These are phyloP conservation scores for Tylopilus felleus DNA, from an alignment of 768 basidiomycete species.

Conservation along the genomic window DNA sequence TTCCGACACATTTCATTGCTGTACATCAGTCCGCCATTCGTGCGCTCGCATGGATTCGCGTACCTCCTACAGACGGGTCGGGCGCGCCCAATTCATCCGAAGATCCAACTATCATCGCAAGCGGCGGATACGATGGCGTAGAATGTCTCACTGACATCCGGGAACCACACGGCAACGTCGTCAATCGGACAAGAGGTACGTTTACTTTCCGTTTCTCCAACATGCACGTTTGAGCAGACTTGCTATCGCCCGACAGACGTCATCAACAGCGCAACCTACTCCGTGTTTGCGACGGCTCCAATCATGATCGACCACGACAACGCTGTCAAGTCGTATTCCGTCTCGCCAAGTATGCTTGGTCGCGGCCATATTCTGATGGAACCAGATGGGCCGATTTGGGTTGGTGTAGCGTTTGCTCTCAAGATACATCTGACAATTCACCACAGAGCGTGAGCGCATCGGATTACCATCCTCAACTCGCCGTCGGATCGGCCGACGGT, in stretches of 20 bases:
- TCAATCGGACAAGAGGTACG: slow-evolving; percentile 76
- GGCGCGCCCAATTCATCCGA: slow-evolving; percentile 45
- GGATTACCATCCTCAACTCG: slow-evolving; percentile 84
- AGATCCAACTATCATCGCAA: slow-evolving; percentile 71
- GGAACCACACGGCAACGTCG: slow-evolving; percentile 59
- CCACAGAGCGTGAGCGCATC: slow-evolving; percentile 67
- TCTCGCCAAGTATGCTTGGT: slow-evolving; percentile 71
- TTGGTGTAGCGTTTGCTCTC: slow-evolving; percentile 34
- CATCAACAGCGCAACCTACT: slow-evolving; percentile 64
- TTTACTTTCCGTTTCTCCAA: neutral
- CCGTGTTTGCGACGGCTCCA: slow-evolving; percentile 62
- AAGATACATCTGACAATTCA: neutral
- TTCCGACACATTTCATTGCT: slow-evolving; percentile 70
- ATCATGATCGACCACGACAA: slow-evolving; percentile 85
- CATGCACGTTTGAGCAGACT: neutral
- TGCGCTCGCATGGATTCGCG: slow-evolving; percentile 68
- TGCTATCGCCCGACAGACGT: slow-evolving; percentile 47
- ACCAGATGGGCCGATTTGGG: slow-evolving; percentile 81
- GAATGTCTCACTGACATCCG: slow-evolving; percentile 75
- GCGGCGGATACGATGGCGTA: slow-evolving; percentile 79
- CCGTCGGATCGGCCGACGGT: slow-evolving; percentile 82
- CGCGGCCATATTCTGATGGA: slow-evolving; percentile 69
- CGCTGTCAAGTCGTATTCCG: slow-evolving; percentile 68
- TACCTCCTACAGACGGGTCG: slow-evolving; percentile 50
- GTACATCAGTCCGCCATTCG: slow-evolving; percentile 81